Evolutionary conservation across 2,329 filamentous ascomycete genomes (phyloP).

Genomic region (Clathrospora elynae): DNA sequence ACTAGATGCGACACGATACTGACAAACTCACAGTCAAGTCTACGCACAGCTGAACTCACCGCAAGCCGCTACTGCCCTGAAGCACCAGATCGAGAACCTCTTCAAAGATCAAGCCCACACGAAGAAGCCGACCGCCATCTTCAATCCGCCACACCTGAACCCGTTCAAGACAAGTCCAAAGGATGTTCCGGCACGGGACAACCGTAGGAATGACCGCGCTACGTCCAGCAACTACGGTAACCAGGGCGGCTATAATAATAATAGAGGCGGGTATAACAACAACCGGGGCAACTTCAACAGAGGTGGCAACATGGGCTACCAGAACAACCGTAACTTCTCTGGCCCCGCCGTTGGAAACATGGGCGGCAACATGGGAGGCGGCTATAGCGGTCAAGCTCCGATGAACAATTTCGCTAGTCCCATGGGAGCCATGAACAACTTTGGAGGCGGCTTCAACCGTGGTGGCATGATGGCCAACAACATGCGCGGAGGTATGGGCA

Average conservation of each 20-base stretch:
- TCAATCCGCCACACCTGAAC: conserved; percentile 77
- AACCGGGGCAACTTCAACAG: conserved; percentile 43
- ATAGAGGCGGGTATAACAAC: conserved; percentile 50
- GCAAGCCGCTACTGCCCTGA: conserved; percentile 83
- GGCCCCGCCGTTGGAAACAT: conserved; percentile 41
- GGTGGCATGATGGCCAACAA: conserved; percentile 46
- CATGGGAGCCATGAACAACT: conserved; percentile 47
- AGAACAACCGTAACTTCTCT: conserved; percentile 47
- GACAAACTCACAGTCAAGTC: conserved; percentile 61
- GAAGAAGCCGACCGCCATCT: conserved; percentile 74
- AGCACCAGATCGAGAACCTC: conserved; percentile 76
- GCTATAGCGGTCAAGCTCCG: conserved; percentile 48
- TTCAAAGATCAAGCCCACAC: conserved; percentile 60
- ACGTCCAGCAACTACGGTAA: conserved; percentile 50
- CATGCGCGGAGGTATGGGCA: conserved; percentile 56
- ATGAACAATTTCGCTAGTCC: conserved; percentile 55
- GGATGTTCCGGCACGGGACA: conserved; percentile 75
- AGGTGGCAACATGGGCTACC: conserved; percentile 41
- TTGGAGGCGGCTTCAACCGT: conserved; percentile 51
- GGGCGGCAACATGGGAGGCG: conserved; percentile 55
- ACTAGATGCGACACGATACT: conserved; percentile 4
- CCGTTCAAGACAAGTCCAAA: conserved; percentile 91
- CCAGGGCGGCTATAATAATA: conserved; percentile 54
- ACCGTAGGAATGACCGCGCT: conserved; percentile 65
- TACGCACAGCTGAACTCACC: conserved; percentile 84